phyloP scores from a whole-genome alignment of 2,329 filamentous ascomycete genomes.

The Trichothecium sympodiale region DNA sequence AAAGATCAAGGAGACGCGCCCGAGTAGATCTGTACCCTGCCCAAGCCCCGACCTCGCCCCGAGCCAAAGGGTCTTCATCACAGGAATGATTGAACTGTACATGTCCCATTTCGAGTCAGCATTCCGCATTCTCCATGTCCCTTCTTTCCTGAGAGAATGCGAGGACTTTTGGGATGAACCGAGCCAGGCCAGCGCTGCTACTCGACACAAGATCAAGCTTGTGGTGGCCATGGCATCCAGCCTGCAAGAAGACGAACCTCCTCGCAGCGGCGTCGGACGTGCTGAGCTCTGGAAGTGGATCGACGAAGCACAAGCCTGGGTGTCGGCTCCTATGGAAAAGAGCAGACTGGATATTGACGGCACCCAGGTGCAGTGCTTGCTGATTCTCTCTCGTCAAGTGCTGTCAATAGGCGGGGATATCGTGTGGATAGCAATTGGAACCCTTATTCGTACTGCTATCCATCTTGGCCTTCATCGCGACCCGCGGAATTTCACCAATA shows the following conservation, averaged over 20 bases:
- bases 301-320: conserved; percentile 11
- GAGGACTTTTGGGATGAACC: conserved; percentile 7
- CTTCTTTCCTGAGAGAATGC: conserved; percentile 26
- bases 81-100: too few species aligned
- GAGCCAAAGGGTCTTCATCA: too few species aligned
- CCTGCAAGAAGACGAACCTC: conserved; percentile 11
- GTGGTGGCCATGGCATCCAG: conserved; percentile 11
- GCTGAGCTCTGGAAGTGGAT: conserved; percentile 13
- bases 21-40: too few species aligned
- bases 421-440: conserved; percentile 17
- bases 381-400: conserved; percentile 13
- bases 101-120: too few species aligned
- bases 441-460: conserved; percentile 18
- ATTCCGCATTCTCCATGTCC: conserved; percentile 29
- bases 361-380: conserved; percentile 16
- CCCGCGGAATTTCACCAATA: conserved; percentile 15
- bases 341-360: conserved; percentile 17
- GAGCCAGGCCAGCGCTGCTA: conserved; percentile 9
- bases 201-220: conserved; percentile 9
- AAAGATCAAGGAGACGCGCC: too few species aligned
- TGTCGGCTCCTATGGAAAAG: conserved; percentile 7
- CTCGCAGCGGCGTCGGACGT: conserved; percentile 6
- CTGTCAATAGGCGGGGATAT: conserved; percentile 10
- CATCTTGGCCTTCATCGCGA: conserved; percentile 22
- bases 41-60: too few species aligned